Evolutionary conservation across 2,329 filamentous ascomycete species (phyloP), one percentile per base, ranked within the genome.

Genomic region (Tricladium varicosporioides): DNA sequence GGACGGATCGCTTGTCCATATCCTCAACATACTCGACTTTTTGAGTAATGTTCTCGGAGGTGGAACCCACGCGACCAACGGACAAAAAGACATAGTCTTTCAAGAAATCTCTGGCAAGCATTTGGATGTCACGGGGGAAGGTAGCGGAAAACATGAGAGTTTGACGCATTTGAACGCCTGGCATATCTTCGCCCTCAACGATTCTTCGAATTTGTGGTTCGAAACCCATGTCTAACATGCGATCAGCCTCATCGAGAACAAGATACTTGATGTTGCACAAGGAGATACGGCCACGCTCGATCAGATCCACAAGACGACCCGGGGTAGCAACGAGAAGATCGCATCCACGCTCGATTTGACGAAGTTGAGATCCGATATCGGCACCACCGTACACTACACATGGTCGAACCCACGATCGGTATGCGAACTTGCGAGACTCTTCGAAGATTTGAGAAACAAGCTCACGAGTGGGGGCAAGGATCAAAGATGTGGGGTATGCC

Each of bases 211-310:
- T 99, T 80, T 99, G 94, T 70, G 94, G 94, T 82, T 99, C 94
- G 83, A 99, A 99, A 94, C 94, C 94, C 94, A 99, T 99, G 84
- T 99, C 94, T 83, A 99, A 83, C 94, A 99, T 99, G 75, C 94
- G 94, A 81, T 99, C 94, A 75, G 94, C 94, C 85, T 99, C 94
- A 69, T 99, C 94, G 54, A 99, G 90, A 69, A 99, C 91, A 61
- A 99, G 85, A 74, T 99, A 99, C 82, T 97, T 97, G 84, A 99
- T 99, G 83, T 96, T 97, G 76, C 87, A 85, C 55, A 99, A 87
- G 46, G 94, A 97, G 74, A 99, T 97, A 72, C 93, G 91, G 71
- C 94, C 94, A 82, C 94, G 91, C 83, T 97, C 94, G 72, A 99
- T 95, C 77, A 99, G 82, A 75, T 99, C 94, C 71, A 97, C 92